Evolutionary conservation across 2,329 filamentous ascomycete genomes (phyloP).

Genomic region (Aspergillus transmontanensis): DNA sequence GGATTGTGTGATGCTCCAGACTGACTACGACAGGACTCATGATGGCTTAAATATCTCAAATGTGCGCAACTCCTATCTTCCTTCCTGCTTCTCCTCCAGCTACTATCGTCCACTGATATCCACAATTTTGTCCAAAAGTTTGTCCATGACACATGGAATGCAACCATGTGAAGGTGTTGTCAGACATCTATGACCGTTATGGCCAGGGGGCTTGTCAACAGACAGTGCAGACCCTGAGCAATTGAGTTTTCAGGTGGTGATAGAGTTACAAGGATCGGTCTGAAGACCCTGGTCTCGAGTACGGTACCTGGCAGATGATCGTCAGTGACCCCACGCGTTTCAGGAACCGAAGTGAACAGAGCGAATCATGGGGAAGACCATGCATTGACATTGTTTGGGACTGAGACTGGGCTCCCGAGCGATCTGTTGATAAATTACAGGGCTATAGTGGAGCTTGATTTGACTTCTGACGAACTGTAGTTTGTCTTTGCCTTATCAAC

Average conservation of each 20-base stretch:
- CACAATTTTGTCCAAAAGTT: not conserved
- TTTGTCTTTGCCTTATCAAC: not conserved
- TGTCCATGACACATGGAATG: not conserved
- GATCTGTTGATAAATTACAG: not conserved
- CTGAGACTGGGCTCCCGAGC: conserved; percentile 2
- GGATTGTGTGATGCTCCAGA: not conserved
- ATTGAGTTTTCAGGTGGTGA: not conserved
- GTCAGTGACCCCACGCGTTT: not conserved
- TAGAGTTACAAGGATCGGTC: not conserved
- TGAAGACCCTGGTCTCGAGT: not conserved
- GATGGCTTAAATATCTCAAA: not conserved
- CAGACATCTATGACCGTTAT: not conserved
- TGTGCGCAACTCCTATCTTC: not conserved
- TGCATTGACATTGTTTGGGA: conserved; percentile 3
- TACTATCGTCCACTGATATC: not conserved
- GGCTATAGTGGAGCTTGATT: not conserved
- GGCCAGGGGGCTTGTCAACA: not conserved
- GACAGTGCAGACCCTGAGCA: not conserved
- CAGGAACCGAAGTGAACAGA: not conserved
- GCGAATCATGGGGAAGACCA: not conserved
- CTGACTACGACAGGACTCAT: not conserved
- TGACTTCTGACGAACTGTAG: not conserved
- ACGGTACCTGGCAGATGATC: not conserved
- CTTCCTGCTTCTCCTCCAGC: no score
- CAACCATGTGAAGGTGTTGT: not conserved